These are phyloP conservation scores for Avicennia marina DNA, from an alignment of 257 asterid genomes.

Conservation along the genomic window DNA sequence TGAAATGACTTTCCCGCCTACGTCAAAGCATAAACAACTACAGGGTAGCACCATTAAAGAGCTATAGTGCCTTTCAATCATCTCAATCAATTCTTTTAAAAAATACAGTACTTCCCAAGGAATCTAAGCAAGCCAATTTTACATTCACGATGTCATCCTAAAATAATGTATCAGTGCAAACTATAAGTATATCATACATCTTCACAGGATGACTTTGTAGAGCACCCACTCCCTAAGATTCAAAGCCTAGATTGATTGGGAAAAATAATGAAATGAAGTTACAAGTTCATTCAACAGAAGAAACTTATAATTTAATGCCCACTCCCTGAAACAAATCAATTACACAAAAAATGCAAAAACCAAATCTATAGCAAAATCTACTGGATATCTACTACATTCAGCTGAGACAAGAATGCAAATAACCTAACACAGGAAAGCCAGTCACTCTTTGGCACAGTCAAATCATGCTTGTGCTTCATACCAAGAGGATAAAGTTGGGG, in stretches of 20 bases:
- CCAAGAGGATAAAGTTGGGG: constrained; percentile 7
- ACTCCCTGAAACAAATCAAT: background rate
- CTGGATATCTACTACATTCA: background rate
- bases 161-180: too few relatives aligned
- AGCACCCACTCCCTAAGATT: background rate
- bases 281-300: background rate
- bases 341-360: background rate
- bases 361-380: background rate
- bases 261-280: too few relatives aligned
- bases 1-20: too few relatives aligned
- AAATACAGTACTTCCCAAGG: too few relatives aligned
- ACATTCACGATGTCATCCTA: too few relatives aligned
- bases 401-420: background rate
- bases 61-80: too few relatives aligned
- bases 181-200: background rate
- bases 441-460: background rate
- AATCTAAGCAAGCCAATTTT: too few relatives aligned
- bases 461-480: constrained; percentile 10
- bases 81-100: too few relatives aligned
- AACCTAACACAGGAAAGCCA: background rate
- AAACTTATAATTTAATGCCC: background rate
- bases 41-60: too few relatives aligned
- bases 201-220: background rate
- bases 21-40: too few relatives aligned
- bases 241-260: too few relatives aligned